phyloP scores from a whole-genome alignment of 257 asterid genomes.

The Knoxia roxburghii region DNA sequence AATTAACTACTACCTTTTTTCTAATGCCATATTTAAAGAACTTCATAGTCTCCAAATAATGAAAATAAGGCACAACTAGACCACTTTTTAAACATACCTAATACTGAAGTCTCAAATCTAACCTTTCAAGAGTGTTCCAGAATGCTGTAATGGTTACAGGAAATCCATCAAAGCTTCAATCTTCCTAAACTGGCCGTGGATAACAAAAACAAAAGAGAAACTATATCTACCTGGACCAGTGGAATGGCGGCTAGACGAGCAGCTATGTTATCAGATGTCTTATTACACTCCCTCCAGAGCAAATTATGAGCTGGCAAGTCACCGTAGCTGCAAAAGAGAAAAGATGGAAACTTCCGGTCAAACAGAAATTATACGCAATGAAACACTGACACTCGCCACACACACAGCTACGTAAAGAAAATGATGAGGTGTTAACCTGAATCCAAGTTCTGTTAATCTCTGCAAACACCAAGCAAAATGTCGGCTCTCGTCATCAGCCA shows the following conservation, averaged over 20 bases:
- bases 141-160: neutral
- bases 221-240: no score
- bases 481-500: slow-evolving; percentile 96
- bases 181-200: no score
- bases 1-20: neutral
- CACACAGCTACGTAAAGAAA: neutral
- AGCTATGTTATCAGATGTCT: slow-evolving; percentile 70
- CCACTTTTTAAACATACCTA: neutral
- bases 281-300: slow-evolving; percentile 94
- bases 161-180: neutral
- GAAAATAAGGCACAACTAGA: neutral
- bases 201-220: no score
- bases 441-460: slow-evolving; percentile 84
- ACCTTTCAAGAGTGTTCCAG: no score
- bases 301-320: slow-evolving; percentile 94
- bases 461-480: slow-evolving; percentile 96
- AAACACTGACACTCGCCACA: neutral
- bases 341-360: slow-evolving; percentile 14
- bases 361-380: neutral
- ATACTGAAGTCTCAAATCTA: no score
- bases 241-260: slow-evolving; percentile 28
- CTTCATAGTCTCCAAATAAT: neutral
- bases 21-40: neutral
- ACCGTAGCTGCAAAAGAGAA: slow-evolving; percentile 53
- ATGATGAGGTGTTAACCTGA: slow-evolving; percentile 35